A percentile compares a stretch with the other conserved stretches of the same genome.
Conservation (phyloP, 192 early-diverging fungal species). For the Gorgonomyces haynaldii region DNA sequence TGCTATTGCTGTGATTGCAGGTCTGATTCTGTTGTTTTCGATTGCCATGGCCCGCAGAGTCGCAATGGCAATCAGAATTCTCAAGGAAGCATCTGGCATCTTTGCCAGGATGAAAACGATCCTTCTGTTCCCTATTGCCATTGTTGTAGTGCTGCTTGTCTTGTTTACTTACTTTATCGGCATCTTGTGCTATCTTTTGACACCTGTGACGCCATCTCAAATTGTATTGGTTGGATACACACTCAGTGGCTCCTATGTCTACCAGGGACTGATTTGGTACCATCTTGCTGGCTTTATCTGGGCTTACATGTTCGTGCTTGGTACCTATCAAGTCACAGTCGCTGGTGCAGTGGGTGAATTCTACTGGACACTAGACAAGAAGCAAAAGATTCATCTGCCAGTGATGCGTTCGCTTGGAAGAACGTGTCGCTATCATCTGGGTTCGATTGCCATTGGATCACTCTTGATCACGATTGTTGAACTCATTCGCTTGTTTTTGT, state of each 20-base stretch:
- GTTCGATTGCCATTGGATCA: slow-evolving; percentile 38
- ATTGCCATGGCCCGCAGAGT: slow-evolving; percentile 39
- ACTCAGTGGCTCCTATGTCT: slow-evolving; percentile 7
- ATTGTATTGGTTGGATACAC: slow-evolving; percentile 5
- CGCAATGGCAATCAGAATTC: slow-evolving; percentile 35
- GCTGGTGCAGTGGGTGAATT: slow-evolving; percentile 38
- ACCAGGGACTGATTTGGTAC: slow-evolving; percentile 16
- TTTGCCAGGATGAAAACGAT: slow-evolving; percentile 24
- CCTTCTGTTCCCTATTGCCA: slow-evolving; percentile 18
- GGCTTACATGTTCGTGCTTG: slow-evolving; percentile 31
- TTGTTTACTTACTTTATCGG: slow-evolving; percentile 21
- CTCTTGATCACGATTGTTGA: slow-evolving; percentile 42
- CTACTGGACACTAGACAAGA: slow-evolving; percentile 45
- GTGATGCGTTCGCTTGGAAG: slow-evolving; percentile 27
- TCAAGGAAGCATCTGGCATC: slow-evolving; percentile 36
- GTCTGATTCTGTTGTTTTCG: slow-evolving; percentile 29
- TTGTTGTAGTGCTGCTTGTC: slow-evolving; percentile 7
- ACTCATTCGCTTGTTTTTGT: slow-evolving; percentile 28
- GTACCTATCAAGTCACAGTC: slow-evolving; percentile 29
- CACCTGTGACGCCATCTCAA: slow-evolving; percentile 2
- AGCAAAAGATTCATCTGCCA: slow-evolving; percentile 7
- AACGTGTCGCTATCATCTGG: slow-evolving; percentile 39
- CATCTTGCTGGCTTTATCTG: slow-evolving; percentile 48
- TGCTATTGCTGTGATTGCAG: slow-evolving; percentile 19
- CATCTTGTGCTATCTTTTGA: slow-evolving; percentile 14